Evolutionary conservation across 306 rosid genomes (phyloP).

Genomic region (Nissolia schottii): DNA sequence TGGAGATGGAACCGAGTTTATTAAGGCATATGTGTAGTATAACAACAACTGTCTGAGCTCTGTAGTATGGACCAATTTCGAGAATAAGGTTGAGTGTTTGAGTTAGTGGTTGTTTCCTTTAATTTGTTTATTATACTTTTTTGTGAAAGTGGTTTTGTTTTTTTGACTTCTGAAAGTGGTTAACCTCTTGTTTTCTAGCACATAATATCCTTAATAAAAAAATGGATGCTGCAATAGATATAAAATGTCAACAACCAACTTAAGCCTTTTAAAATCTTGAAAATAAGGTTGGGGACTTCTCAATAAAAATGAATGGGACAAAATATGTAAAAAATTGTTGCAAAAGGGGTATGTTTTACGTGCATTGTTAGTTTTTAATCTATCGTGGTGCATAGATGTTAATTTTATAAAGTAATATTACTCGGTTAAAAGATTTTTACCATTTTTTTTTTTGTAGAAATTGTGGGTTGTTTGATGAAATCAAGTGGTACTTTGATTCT

Average conservation of each 20-base stretch:
- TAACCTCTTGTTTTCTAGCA: background rate
- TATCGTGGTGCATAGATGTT: background rate
- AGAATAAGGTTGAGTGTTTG: background rate
- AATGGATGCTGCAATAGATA: background rate
- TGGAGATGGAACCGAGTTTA: constrained; percentile 9
- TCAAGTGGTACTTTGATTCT: no score
- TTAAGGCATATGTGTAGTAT: background rate
- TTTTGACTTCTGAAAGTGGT: background rate
- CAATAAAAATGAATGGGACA: background rate
- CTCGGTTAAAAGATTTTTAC: no score
- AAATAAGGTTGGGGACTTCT: background rate
- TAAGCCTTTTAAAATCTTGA: background rate
- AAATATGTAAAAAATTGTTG: no score
- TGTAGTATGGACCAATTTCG: constrained; percentile 3
- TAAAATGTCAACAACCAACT: background rate
- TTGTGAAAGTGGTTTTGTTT: background rate
- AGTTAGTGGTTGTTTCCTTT: constrained; percentile 1
- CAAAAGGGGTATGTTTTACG: background rate
- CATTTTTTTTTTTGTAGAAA: no score
- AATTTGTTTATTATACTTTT: background rate
- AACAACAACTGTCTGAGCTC: background rate
- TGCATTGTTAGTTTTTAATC: no score
- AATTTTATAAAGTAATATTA: no score
- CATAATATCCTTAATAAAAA: background rate
- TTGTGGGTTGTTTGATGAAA: no score